Base-by-base conservation (phyloP, 2,329 filamentous ascomycete species). In the Ophiocordyceps unilateralis region DNA sequence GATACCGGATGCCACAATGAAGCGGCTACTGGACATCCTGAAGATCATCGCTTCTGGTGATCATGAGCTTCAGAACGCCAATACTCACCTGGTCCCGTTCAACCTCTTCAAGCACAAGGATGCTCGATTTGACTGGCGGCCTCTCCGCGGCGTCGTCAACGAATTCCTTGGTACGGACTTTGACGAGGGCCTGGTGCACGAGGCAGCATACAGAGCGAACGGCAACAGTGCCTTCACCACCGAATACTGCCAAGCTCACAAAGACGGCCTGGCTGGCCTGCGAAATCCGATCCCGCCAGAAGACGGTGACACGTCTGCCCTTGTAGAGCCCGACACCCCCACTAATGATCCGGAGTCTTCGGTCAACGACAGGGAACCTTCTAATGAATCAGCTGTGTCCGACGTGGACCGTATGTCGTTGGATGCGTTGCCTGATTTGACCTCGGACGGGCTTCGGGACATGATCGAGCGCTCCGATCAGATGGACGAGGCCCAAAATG, bases 181-280 rank as follows among this genome's bases (percentile, higher is more conserved):
- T 39, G 67, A 77, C 19, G 64, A 72, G 38, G 73, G 76, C 12
- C 66, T 95, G 42, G 81, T 74, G 7, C 70, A 74, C 26, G 89
- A 96, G 60, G 87, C 84, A 24, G 64, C 91, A 0, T 95, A 85
- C 58, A 78, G 89, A 43, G 84, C 84, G 52, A 82, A 85, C 53
- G 84, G 85, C 44, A 72, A 72, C 43, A 52, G 61, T 5, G 57
- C 64, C 2, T 63, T 67, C 22, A 78, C 85, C 7, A 66, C 69
- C 28, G 83, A 91, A 44, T 96, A 96, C 57, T 91, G 83, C 55
- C 68, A 66, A 44, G 74, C 78, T 14, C 74, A 83, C 46, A 64
- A 60, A 40, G 66, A 69, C 44, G 69, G 76, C 38, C 59, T 72
- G 42, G 69, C 72, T 43, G 74, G 79, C 21, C 62, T 68, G 6